Evolutionary conservation across 2,329 filamentous ascomycete genomes (phyloP).

Genomic region (Phyllachora maydis): DNA sequence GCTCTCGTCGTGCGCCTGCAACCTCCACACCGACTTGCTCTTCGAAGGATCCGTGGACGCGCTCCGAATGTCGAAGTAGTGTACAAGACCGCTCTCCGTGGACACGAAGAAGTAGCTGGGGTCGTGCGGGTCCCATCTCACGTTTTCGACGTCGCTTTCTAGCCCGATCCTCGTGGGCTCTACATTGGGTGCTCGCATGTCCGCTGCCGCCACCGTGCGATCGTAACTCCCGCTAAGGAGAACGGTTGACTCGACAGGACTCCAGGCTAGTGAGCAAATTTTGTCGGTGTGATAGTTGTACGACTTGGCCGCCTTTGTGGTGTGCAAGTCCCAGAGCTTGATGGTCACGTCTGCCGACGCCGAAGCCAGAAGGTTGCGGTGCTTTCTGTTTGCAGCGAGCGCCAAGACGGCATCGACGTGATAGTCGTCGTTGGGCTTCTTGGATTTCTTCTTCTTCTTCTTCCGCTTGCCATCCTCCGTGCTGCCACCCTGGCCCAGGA

Average conservation of each 20-base stretch:
- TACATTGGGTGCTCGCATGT: conserved; percentile 83
- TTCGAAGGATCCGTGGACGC: conserved; percentile 50
- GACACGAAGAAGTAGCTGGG: conserved; percentile 88
- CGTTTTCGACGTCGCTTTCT: conserved; percentile 83
- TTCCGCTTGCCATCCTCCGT: conserved; percentile 40
- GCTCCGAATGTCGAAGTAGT: conserved; percentile 75
- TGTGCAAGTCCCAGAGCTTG: conserved; percentile 94
- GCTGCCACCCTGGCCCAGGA: conserved; percentile 57
- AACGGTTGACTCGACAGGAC: conserved; percentile 68
- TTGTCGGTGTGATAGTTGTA: conserved; percentile 98
- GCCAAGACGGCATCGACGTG: conserved; percentile 89
- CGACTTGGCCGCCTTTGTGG: conserved; percentile 79
- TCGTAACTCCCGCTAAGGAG: conserved; percentile 90
- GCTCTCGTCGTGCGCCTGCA: conserved; percentile 88
- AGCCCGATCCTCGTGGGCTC: conserved; percentile 75
- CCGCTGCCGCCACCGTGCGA: conserved; percentile 77
- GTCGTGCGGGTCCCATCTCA: conserved; percentile 86
- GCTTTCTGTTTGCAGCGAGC: conserved; percentile 77
- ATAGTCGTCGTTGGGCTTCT: conserved; percentile 76
- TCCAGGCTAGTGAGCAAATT: conserved; percentile 91
- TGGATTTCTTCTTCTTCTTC: conserved; percentile 80
- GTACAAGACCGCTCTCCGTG: conserved; percentile 77
- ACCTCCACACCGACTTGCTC: conserved; percentile 77
- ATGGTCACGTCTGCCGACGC: conserved; percentile 92
- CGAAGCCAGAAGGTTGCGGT: conserved; percentile 85